Conservation (phyloP, 371 early-diverging fungal species). For the Mortierella sp. region DNA sequence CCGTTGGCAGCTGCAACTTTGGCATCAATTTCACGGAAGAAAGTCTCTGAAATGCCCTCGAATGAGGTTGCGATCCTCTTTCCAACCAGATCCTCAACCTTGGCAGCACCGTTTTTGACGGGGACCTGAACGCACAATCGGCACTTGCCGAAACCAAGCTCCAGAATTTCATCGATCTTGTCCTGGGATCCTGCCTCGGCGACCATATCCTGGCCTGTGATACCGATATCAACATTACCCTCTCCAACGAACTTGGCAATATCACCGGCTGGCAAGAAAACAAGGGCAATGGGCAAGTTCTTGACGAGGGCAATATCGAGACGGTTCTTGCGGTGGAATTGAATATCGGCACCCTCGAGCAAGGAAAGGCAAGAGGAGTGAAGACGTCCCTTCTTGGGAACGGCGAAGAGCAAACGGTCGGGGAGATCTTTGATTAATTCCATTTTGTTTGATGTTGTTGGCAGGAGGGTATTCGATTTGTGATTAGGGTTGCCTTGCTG, state of each 20-base stretch:
- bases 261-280: slow-evolving; percentile 95
- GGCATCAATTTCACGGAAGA: slow-evolving; percentile 80
- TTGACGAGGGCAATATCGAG: slow-evolving; percentile 96
- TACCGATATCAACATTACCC: slow-evolving; percentile 96
- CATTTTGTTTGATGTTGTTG: slow-evolving; percentile 54
- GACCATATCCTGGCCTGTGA: slow-evolving; percentile 96
- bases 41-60: slow-evolving; percentile 71
- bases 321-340: slow-evolving; percentile 92
- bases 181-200: slow-evolving; percentile 81
- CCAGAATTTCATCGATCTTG: slow-evolving; percentile 78
- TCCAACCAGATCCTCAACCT: slow-evolving; percentile 83
- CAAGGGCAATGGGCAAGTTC: slow-evolving; percentile 92
- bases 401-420: slow-evolving; percentile 91
- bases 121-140: slow-evolving; percentile 89
- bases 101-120: slow-evolving; percentile 60
- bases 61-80: slow-evolving; percentile 96
- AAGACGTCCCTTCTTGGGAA: slow-evolving; percentile 98
- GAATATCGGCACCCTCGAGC: slow-evolving; percentile 90
- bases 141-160: slow-evolving; percentile 94
- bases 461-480: background rate
- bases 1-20: slow-evolving; percentile 57
- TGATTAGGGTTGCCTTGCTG: background rate
- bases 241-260: slow-evolving; percentile 95
- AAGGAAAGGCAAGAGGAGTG: slow-evolving; percentile 89
- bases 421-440: slow-evolving; percentile 76